These are phyloP conservation scores for Euclidium syriacum DNA, from an alignment of 345 rosid species.

Conservation along the genomic window DNA sequence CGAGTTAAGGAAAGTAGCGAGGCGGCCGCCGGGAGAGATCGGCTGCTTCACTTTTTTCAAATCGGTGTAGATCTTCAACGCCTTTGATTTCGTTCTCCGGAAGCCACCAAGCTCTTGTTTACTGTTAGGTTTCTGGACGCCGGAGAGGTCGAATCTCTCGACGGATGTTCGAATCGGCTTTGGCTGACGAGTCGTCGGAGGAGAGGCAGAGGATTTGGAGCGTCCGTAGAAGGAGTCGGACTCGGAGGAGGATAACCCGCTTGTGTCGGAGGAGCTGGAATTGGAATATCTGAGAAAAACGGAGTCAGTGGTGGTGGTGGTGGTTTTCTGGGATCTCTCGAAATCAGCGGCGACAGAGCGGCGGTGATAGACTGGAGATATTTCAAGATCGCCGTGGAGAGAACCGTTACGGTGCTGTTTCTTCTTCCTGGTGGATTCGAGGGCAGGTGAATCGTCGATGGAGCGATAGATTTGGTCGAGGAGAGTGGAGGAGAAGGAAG, in stretches of 20 bases:
- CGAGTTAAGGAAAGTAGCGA: slow-evolving; percentile 75
- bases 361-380: slow-evolving; percentile 31
- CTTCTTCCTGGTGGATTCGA: slow-evolving; percentile 13
- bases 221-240: slow-evolving; percentile 46
- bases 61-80: slow-evolving; percentile 74
- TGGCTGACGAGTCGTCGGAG: slow-evolving; percentile 30
- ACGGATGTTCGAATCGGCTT: slow-evolving; percentile 50
- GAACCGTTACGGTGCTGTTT: neutral
- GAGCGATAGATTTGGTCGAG: slow-evolving; percentile 81
- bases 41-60: slow-evolving; percentile 86
- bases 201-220: slow-evolving; percentile 14
- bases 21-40: slow-evolving; percentile 74
- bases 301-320: slow-evolving; percentile 23
- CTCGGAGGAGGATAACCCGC: slow-evolving; percentile 77
- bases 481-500: slow-evolving; percentile 83
- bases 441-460: slow-evolving; percentile 45
- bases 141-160: slow-evolving; percentile 8
- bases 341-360: slow-evolving; percentile 46
- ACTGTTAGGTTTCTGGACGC: slow-evolving; percentile 30
- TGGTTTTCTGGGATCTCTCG: slow-evolving; percentile 18
- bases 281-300: slow-evolving; percentile 40
- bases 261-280: slow-evolving; percentile 73
- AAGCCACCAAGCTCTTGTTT: slow-evolving; percentile 41
- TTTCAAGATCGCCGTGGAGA: slow-evolving; percentile 1
- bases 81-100: slow-evolving; percentile 67